Evolutionary conservation across 805 yeast genomes (phyloP).

Genomic region (Wickerhamiella galacta): DNA sequence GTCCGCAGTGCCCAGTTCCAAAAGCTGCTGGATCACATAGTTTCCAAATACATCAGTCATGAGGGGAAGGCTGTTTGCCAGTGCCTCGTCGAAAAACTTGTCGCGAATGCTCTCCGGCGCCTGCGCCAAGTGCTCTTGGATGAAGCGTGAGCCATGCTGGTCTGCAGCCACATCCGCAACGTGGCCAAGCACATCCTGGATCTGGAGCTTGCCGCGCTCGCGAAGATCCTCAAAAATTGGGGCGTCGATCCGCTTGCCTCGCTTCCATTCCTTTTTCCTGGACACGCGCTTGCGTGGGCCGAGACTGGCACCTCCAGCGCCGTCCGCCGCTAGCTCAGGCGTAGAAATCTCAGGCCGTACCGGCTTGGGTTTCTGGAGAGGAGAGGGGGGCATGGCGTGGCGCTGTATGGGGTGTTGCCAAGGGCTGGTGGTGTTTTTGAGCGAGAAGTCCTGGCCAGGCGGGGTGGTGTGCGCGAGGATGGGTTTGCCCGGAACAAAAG

Average conservation of each 20-base stretch:
- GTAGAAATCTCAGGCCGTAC: too few relatives aligned
- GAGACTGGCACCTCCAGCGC: too few relatives aligned
- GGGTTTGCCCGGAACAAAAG: too few relatives aligned
- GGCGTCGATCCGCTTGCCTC: constrained; percentile 1
- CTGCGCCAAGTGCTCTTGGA: constrained; percentile 66
- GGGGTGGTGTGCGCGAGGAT: too few relatives aligned
- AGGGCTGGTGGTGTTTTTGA: too few relatives aligned
- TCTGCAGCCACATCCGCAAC: constrained; percentile 86
- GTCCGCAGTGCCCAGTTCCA: constrained; percentile 59
- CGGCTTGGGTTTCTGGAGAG: too few relatives aligned
- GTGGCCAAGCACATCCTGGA: constrained; percentile 68
- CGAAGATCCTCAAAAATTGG: constrained; percentile 78
- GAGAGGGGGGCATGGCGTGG: too few relatives aligned
- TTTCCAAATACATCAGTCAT: constrained; percentile 97
- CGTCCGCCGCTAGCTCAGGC: too few relatives aligned
- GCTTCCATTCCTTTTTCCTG: constrained; percentile 5
- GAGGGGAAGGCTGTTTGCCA: constrained; percentile 54
- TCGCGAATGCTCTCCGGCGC: constrained; percentile 59
- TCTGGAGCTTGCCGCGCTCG: constrained; percentile 40
- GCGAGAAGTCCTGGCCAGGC: too few relatives aligned
- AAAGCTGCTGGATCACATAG: constrained; percentile 86
- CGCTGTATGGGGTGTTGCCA: too few relatives aligned
- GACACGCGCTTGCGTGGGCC: too few relatives aligned
- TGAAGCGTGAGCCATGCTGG: constrained; percentile 93
- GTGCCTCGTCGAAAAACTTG: constrained; percentile 66